Evolutionary conservation across 148 eudicot species (phyloP).

Genomic region (Vaccinium myrtillus): DNA sequence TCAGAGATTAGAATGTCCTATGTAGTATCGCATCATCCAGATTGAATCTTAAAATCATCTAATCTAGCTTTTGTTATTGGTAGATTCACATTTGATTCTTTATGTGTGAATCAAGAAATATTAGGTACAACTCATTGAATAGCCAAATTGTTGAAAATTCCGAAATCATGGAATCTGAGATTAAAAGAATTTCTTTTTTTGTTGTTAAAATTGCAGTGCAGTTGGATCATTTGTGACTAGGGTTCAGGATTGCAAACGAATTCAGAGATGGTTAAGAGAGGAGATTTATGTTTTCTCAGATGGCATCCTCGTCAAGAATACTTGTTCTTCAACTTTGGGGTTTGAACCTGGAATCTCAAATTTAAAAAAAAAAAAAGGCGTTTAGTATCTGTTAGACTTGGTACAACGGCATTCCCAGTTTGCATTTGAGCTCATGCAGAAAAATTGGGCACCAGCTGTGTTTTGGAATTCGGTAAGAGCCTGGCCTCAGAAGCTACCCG

Average conservation of each 20-base stretch:
- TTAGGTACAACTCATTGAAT: background rate
- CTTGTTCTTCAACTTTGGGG: background rate
- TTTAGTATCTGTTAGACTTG: too few relatives aligned
- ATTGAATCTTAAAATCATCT: conserved; percentile 1
- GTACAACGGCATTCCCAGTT: background rate
- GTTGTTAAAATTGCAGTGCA: background rate
- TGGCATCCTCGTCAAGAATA: background rate
- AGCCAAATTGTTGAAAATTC: background rate
- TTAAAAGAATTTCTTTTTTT: background rate
- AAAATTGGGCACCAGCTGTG: background rate
- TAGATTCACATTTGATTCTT: background rate
- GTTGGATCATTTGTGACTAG: background rate
- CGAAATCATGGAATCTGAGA: background rate
- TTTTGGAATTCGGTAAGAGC: background rate
- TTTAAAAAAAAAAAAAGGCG: too few relatives aligned
- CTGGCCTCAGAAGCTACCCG: background rate
- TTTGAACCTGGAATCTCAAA: background rate
- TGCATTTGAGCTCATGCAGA: background rate
- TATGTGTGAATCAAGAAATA: background rate
- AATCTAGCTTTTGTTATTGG: background rate
- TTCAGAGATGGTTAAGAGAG: background rate
- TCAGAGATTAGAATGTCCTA: background rate
- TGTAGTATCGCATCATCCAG: too few relatives aligned
- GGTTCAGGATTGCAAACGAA: background rate
- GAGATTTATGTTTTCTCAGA: conserved; percentile 6